Evolutionary conservation across 768 basidiomycete species (phyloP).

Genomic region (Hygrocybe coccinea): DNA sequence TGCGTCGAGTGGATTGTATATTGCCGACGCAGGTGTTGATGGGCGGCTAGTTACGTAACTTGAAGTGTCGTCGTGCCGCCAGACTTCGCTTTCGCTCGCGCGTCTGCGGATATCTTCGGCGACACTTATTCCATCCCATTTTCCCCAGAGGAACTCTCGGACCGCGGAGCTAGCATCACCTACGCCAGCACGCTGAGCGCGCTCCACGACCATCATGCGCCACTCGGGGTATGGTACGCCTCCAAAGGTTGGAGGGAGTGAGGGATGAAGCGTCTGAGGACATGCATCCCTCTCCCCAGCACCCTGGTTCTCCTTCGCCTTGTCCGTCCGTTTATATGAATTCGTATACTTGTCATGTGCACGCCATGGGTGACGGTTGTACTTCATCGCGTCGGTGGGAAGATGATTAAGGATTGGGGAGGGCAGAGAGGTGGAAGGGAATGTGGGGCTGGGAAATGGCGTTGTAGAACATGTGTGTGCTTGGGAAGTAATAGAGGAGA

Average conservation of each 20-base stretch:
- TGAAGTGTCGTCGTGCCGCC: too few species aligned
- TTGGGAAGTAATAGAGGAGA: conserved; percentile 11
- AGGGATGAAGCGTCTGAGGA: not conserved
- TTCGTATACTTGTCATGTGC: not conserved
- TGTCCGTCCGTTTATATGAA: not conserved
- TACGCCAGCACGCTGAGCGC: conserved; percentile 54
- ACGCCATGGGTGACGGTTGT: not conserved
- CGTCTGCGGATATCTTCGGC: too few species aligned
- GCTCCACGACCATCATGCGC: conserved; percentile 46
- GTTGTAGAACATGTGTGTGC: conserved; percentile 16
- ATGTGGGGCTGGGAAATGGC: conserved; percentile 20
- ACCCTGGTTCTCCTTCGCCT: not conserved
- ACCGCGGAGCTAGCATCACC: conserved; percentile 54
- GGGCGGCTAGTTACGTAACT: too few species aligned
- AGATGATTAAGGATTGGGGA: conserved; percentile 6
- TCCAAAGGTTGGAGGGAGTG: conserved; percentile 18
- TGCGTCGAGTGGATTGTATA: too few species aligned
- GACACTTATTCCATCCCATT: too few species aligned
- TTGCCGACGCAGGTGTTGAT: too few species aligned
- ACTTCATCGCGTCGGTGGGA: not conserved
- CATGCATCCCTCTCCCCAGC: conserved; percentile 4
- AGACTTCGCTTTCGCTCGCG: too few species aligned
- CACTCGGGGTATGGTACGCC: conserved; percentile 64
- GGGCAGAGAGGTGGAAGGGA: conserved; percentile 6
- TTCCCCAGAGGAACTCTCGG: conserved; percentile 40